A percentile compares a stretch with the other conserved stretches of the same genome.
Conservation (phyloP, 352 stramenopile genomes). For the Globisporangium irregulare region DNA sequence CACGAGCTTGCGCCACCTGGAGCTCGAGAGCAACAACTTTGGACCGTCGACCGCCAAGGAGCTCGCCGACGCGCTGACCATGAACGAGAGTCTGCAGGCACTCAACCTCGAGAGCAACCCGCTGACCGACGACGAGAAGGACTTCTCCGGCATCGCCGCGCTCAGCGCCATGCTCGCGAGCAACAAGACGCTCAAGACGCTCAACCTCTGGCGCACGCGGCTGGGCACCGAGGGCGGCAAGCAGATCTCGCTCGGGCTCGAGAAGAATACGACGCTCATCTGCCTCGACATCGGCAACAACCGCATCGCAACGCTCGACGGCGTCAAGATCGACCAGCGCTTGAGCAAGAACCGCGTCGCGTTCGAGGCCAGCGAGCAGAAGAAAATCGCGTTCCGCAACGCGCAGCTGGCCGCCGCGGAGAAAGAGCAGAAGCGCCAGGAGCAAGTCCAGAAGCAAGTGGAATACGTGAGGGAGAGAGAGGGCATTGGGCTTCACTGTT, state of each 20-base stretch:
- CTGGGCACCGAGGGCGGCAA: conserved; percentile 66
- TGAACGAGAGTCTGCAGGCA: conserved; percentile 52
- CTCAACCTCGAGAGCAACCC: conserved; percentile 79
- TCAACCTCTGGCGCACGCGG: conserved; percentile 76
- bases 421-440: conserved; percentile 46
- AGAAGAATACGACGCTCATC: conserved; percentile 51
- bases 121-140: conserved; percentile 73
- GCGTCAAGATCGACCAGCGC: conserved; percentile 38
- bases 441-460: conserved; percentile 40
- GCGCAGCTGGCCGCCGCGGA: conserved; percentile 50
- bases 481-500: background rate
- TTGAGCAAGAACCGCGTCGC: conserved; percentile 49
- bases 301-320: conserved; percentile 54
- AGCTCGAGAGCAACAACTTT: conserved; percentile 68
- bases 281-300: conserved; percentile 85
- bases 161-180: conserved; percentile 51
- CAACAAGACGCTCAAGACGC: conserved; percentile 59
- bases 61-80: conserved; percentile 50
- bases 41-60: conserved; percentile 45
- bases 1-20: conserved; percentile 52
- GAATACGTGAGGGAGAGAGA: conserved; percentile 39
- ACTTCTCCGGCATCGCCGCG: conserved; percentile 58
- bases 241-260: conserved; percentile 52
- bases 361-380: conserved; percentile 39
- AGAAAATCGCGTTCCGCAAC: conserved; percentile 42